A percentile compares a stretch with the other conserved stretches of the same genome.
Conservation (phyloP, 2,329 filamentous ascomycete species). For the Bipolaris bicolor region DNA sequence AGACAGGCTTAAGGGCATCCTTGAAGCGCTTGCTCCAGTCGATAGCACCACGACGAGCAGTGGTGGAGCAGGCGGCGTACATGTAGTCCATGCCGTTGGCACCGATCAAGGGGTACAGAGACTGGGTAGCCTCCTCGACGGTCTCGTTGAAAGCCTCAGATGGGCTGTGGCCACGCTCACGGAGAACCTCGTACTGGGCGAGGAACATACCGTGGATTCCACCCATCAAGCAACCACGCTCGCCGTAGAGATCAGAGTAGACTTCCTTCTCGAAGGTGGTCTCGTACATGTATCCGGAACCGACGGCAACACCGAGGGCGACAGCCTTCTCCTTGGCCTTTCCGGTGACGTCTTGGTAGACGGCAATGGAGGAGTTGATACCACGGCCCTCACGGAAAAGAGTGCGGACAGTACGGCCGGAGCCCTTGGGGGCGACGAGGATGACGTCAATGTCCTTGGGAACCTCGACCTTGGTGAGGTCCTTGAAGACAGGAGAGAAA, state of each 20-base stretch:
- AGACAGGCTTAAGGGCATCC: constrained; percentile 97
- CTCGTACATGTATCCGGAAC: constrained; percentile 99
- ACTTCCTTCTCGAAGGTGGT: constrained; percentile 99
- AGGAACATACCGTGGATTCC: constrained; percentile 99
- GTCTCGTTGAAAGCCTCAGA: constrained; percentile 99
- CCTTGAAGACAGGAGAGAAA: constrained; percentile 99
- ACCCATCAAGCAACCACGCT: constrained; percentile 99
- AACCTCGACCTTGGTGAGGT: constrained; percentile 97
- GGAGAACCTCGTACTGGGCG: constrained; percentile 99
- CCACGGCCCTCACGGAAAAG: constrained; percentile 99
- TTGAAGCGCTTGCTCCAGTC: constrained; percentile 99
- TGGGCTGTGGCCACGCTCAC: constrained; percentile 96
- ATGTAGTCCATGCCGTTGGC: constrained; percentile 99
- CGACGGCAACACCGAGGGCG: constrained; percentile 94
- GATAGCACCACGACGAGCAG: constrained; percentile 95
- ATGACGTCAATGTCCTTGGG: constrained; percentile 97
- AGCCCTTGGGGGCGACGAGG: constrained; percentile 98
- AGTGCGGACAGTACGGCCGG: constrained; percentile 95
- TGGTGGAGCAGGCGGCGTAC: constrained; percentile 99
- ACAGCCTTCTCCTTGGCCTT: constrained; percentile 98
- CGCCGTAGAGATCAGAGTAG: constrained; percentile 99
- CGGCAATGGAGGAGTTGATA: constrained; percentile 99
- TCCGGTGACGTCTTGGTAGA: constrained; percentile 97
- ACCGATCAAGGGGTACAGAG: constrained; percentile 95
- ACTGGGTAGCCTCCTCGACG: constrained; percentile 98